Base-by-base conservation (phyloP, 2,329 filamentous ascomycete genomes). In the Basipetospora chlamydospora region DNA sequence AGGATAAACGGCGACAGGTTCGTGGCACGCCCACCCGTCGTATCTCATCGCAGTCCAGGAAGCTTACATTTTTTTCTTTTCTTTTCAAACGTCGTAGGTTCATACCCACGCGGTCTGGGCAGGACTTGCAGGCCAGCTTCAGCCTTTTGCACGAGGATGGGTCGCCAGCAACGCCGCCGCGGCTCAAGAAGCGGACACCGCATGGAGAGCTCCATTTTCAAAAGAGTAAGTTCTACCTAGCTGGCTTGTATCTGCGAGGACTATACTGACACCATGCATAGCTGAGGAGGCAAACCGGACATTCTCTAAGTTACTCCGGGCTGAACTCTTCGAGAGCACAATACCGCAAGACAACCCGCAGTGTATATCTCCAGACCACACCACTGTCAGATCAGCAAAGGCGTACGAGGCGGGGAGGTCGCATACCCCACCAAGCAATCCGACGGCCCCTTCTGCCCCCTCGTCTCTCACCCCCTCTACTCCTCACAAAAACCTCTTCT, bases 401-500 rank as follows among this genome's bases (percentile, higher is more conserved):
- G 43, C 53, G n/a, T 54, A 72, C 44, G 75, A 83, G 52, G 73
- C 77, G 35, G 80, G 76, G 35, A 70, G 82, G 49, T 80, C 83
- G 34, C 77, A 80, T 46, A 95, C 88, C 5, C 87, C 87, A 31
- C 87, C 87, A 18, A 75, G 70, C 40, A 75, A 77, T 46, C 57
- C 59, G 13, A 63, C 74, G 11, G 61, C 68, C 11, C 64, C 74
- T 10, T 66, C 72, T 17, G 58, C 86, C n/a, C 77, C 82, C 9
- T 72, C 80, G 2, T 78, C 75, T 39, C 67, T 90, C 40, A 94
- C 88, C 0, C 90, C 90, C 1, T 93, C 88, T 1, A 98, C 90
- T 4, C 90, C 90, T 8, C 86, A 94, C 58, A 96, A 95, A 61
- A 98, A 98, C 46, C 73, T 98, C 26, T 96, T 98, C 54, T 84